Evolutionary conservation across 257 asterid genomes (phyloP), one percentile per base, ranked within the genome.

Genomic region (Petrea volubilis): DNA sequence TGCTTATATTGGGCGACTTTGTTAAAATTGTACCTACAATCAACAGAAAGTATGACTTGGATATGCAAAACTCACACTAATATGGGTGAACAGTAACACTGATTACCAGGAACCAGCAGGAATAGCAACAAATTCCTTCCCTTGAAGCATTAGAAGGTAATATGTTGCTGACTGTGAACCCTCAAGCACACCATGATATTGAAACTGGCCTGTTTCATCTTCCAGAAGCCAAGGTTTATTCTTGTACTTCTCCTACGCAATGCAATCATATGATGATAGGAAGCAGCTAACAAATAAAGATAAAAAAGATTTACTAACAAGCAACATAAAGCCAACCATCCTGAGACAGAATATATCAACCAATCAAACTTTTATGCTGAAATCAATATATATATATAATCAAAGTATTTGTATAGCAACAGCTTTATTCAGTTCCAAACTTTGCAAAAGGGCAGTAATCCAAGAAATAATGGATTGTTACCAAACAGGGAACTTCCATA

Each of bases 1-100:
- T 92, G 98, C 80, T 95, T 95, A 76, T 95, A 95, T 71, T 95
- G 99, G 1, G 99, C 99, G 64, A 92, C 98, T 85, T 92, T 95
- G 83, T 82, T 92, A 75, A 95, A 95, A 70, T 88, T 95, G 80
- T 95, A 95, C 99, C 99, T 95, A 77, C 31, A 68, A 51, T 23
- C 25, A 47, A 73, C 58, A 38, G 12, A 25, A 58, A 58, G 50
- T 43, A 57, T 51, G 77, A 64, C 23, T 21, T 17, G 9, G 33
- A 68, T 44, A 34, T 23, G 58, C 72, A 65, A n/a, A 68, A 23
- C 46, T 14, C 51, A 29, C 20, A 34, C 64, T 29, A 71, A 51
- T 13, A 18, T 25, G 23, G 57, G 67, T 64, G 49, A 60, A 46
- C 28, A 46, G 70, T 38, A 73, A 50, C 29, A 43, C 33, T 47